Evolutionary conservation across 2,329 filamentous ascomycete species (phyloP).

Genomic region (Colletotrichum filicis): DNA sequence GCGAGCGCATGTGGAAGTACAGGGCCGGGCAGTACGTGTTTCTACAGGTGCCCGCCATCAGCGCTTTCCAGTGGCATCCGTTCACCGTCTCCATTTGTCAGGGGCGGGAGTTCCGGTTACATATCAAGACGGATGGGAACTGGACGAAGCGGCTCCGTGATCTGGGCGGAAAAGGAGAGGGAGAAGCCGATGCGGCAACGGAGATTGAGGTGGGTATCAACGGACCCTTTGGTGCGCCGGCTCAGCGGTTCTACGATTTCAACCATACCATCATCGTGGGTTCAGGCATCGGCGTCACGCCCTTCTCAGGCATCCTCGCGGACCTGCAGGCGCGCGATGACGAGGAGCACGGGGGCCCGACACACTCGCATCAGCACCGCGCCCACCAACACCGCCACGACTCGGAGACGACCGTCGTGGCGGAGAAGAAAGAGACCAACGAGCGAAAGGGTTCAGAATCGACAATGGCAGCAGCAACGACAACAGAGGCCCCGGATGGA

Average conservation of each 20-base stretch:
- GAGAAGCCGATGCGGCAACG: neutral
- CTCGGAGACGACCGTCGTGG: conserved; percentile 29
- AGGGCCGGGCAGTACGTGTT: conserved; percentile 69
- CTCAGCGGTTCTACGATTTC: conserved; percentile 68
- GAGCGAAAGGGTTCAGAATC: neutral
- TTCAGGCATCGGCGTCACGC: conserved; percentile 67
- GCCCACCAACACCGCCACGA: conserved; percentile 33
- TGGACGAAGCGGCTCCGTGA: conserved; percentile 62
- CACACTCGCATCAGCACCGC: neutral
- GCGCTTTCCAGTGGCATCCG: conserved; percentile 68
- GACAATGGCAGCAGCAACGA: neutral
- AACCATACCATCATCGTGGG: conserved; percentile 66
- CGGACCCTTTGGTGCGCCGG: conserved; percentile 67
- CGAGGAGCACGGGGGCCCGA: conserved; percentile 44
- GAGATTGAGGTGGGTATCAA: conserved; percentile 64
- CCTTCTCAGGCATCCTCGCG: conserved; percentile 66
- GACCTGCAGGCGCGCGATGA: conserved; percentile 62
- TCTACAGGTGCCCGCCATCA: conserved; percentile 63
- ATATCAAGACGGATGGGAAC: conserved; percentile 69
- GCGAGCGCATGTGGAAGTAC: conserved; percentile 61
- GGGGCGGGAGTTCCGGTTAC: conserved; percentile 62
- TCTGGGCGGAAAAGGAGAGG: conserved; percentile 48
- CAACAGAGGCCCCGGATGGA: conserved; percentile 4
- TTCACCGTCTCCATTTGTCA: conserved; percentile 68
- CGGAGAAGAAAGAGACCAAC: neutral